phyloP scores from a whole-genome alignment of 2,329 filamentous ascomycete genomes.

The Sarocladiaceae sp. region DNA sequence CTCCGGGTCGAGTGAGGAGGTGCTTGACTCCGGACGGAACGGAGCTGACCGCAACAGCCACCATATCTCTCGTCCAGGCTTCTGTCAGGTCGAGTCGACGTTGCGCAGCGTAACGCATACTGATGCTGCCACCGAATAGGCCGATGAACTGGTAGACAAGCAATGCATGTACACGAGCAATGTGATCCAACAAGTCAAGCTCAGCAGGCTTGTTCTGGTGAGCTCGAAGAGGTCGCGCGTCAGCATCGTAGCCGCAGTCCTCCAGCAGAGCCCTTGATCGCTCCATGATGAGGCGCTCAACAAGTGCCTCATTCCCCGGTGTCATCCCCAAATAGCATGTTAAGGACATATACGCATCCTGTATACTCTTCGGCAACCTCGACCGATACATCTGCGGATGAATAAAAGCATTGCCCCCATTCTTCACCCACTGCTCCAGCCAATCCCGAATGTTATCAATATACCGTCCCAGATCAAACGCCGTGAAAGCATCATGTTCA shows the following conservation, averaged over 20 bases:
- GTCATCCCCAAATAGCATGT: slow-evolving; percentile 2
- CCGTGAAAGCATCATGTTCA: not conserved
- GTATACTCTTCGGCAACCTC: not conserved
- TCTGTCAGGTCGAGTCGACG: not conserved
- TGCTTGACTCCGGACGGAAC: not conserved
- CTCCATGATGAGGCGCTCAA: not conserved
- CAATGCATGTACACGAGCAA: not conserved
- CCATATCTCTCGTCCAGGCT: not conserved
- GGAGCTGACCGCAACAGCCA: not conserved
- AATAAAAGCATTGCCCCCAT: slow-evolving; percentile 9
- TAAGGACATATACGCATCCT: not conserved
- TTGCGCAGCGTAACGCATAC: not conserved
- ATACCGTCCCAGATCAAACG: not conserved
- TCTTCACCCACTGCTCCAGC: not conserved
- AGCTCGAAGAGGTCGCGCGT: not conserved
- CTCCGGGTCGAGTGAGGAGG: not conserved
- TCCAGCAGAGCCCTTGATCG: not conserved
- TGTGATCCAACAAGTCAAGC: not conserved
- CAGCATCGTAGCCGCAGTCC: not conserved
- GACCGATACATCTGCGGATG: slow-evolving; percentile 9
- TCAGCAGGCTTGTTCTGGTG: not conserved
- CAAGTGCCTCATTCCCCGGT: slow-evolving; percentile 12
- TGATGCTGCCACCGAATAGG: not conserved
- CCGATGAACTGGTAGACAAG: not conserved
- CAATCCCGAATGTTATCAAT: not conserved